Percentiles rank a stretch among this genome's conserved stretches.
These are phyloP conservation scores for Naumovozyma baii DNA, from an alignment of 805 yeast species.

Conservation along the genomic window DNA sequence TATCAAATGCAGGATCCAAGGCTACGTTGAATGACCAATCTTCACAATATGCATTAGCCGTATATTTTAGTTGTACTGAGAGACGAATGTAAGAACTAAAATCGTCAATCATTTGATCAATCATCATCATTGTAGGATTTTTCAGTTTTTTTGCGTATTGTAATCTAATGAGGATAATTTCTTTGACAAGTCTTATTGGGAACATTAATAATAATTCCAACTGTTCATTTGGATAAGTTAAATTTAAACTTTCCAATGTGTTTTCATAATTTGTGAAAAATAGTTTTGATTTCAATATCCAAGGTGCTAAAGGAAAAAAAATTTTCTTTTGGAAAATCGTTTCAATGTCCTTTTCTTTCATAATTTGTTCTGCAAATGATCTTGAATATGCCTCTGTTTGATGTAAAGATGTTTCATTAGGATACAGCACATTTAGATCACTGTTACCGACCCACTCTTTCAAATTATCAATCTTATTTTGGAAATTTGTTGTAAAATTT, in stretches of 20 bases:
- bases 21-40: slow-evolving; percentile 64
- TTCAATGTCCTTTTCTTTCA: slow-evolving; percentile 72
- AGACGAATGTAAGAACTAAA: slow-evolving; percentile 66
- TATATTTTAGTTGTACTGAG: slow-evolving; percentile 65
- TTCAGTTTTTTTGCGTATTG: slow-evolving; percentile 67
- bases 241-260: slow-evolving; percentile 53
- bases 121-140: slow-evolving; percentile 90
- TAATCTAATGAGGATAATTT: slow-evolving; percentile 64
- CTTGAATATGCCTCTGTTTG: slow-evolving; percentile 40
- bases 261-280: slow-evolving; percentile 54
- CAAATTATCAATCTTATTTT: slow-evolving; percentile 49
- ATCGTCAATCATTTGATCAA: slow-evolving; percentile 86
- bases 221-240: slow-evolving; percentile 63
- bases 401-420: slow-evolving; percentile 4
- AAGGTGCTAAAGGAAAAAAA: slow-evolving; percentile 61
- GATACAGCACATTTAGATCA: slow-evolving; percentile 47
- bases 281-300: slow-evolving; percentile 74
- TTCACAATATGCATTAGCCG: slow-evolving; percentile 48
- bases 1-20: slow-evolving; percentile 56
- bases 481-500: slow-evolving; percentile 60
- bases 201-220: slow-evolving; percentile 60
- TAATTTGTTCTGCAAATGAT: slow-evolving; percentile 71
- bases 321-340: slow-evolving; percentile 63
- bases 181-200: slow-evolving; percentile 73
- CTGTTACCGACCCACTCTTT: slow-evolving; percentile 78